A percentile compares a stretch with the other conserved stretches of the same genome.
Evolutionary conservation across 2,329 filamentous ascomycete species (phyloP).

Genomic region (Ploettnerulaceae sp.): DNA sequence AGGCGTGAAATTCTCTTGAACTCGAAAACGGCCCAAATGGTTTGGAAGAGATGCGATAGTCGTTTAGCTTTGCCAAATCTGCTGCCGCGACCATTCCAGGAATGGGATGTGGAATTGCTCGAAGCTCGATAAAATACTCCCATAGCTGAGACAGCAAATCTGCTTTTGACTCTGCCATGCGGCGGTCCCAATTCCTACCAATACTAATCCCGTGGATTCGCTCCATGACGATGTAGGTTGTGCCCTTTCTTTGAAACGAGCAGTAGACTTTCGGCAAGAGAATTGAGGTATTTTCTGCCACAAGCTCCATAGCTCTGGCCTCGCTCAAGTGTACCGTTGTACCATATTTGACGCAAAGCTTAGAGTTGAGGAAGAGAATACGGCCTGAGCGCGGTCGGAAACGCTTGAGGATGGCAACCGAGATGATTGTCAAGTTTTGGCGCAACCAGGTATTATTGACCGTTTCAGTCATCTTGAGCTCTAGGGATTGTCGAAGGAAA

Average conservation of each 20-base stretch:
- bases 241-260: background rate
- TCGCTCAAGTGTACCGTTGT: background rate
- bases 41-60: too few species aligned
- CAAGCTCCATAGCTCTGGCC: background rate
- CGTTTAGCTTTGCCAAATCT: too few species aligned
- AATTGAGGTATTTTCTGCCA: background rate
- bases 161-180: background rate
- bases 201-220: background rate
- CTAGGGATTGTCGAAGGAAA: background rate
- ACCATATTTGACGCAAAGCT: background rate
- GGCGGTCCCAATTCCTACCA: background rate
- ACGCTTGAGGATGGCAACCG: background rate
- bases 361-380: background rate
- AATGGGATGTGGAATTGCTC: slow-evolving; percentile 1
- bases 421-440: background rate
- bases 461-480: background rate
- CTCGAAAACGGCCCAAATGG: too few species aligned
- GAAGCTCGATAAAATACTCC: background rate
- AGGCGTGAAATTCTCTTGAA: too few species aligned
- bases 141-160: background rate
- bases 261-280: background rate
- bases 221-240: background rate
- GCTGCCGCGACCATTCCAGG: background rate
- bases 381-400: background rate
- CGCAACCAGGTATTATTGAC: background rate